A percentile compares a stretch with the other conserved stretches of the same genome.
Evolutionary conservation across 495 filamentous ascomycete species (phyloP).

Genomic region (Penicillium bialowiezense): DNA sequence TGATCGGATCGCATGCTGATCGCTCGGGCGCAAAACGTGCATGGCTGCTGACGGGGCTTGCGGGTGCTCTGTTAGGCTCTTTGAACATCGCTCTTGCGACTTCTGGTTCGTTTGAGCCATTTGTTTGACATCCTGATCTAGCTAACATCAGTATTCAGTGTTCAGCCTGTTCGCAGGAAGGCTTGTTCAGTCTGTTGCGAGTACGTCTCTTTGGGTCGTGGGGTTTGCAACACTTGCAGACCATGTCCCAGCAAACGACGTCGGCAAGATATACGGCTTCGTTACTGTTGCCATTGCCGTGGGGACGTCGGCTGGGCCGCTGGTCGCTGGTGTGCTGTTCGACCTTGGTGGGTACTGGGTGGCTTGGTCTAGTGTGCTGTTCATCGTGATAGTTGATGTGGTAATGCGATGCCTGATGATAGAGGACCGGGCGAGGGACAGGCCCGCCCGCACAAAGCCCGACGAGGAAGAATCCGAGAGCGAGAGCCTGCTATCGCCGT

Average conservation of each 20-base stretch:
- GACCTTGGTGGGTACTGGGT: constrained; percentile 26
- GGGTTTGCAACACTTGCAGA: constrained; percentile 23
- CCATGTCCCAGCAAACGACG: constrained; percentile 13
- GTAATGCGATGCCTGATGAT: constrained; percentile 25
- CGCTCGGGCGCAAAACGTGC: constrained; percentile 8
- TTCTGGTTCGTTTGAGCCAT: constrained; percentile 1
- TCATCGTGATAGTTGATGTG: constrained; percentile 19
- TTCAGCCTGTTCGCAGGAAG: constrained; percentile 13
- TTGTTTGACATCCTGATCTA: too few species aligned
- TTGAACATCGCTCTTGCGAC: background rate
- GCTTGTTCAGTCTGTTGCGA: background rate
- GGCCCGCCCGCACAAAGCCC: background rate
- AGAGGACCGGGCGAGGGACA: constrained; percentile 10
- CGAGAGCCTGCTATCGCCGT: background rate
- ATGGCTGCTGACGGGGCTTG: constrained; percentile 13
- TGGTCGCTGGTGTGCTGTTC: constrained; percentile 21
- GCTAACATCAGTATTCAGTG: background rate
- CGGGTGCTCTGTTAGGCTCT: constrained; percentile 3
- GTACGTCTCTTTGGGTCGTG: constrained; percentile 16
- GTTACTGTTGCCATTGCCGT: constrained; percentile 15
- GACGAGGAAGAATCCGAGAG: background rate
- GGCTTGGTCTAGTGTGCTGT: constrained; percentile 24
- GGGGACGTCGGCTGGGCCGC: constrained; percentile 23
- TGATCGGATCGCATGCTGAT: constrained; percentile 19
- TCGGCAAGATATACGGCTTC: constrained; percentile 20